Conservation (phyloP, 2,329 filamentous ascomycete genomes). For the Aspergillus carbonarius region DNA sequence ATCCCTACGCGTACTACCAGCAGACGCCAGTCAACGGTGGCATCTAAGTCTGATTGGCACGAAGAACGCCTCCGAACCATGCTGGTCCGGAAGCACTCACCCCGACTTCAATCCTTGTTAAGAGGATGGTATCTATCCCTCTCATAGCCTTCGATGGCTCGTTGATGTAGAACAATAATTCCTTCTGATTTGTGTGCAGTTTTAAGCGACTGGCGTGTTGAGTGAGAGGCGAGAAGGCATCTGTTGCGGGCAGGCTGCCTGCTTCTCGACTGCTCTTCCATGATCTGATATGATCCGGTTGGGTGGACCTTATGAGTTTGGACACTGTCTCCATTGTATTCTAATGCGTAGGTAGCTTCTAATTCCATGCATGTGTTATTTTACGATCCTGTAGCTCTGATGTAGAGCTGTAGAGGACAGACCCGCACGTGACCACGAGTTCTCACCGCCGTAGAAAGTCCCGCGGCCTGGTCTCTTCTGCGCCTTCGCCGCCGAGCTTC, state of each 20-base stretch:
- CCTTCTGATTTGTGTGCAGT: conserved; percentile 20
- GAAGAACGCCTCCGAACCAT: not conserved
- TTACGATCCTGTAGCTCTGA: not conserved
- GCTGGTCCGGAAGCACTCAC: not conserved
- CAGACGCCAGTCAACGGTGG: conserved; percentile 30
- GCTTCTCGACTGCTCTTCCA: conserved; percentile 14
- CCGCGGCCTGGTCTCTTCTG: not conserved
- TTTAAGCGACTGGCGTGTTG: conserved; percentile 28
- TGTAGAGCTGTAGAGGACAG: not conserved
- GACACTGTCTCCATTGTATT: conserved; percentile 31
- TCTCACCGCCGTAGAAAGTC: not conserved
- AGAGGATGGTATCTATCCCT: not conserved
- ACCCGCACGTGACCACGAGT: not conserved
- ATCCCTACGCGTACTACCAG: conserved; percentile 34
- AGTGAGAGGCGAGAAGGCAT: conserved; percentile 5
- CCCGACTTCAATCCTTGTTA: not conserved
- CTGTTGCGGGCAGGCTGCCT: conserved; percentile 6
- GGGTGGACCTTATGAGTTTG: conserved; percentile 25
- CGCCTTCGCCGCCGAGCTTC: not conserved
- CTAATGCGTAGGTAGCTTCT: conserved; percentile 24
- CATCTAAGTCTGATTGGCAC: conserved; percentile 10
- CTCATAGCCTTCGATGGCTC: conserved; percentile 5
- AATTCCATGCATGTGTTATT: not conserved
- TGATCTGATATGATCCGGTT: conserved; percentile 24
- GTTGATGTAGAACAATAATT: conserved; percentile 21